Base-by-base conservation (phyloP, 805 yeast genomes). In the Zygosaccharomyces pseudorouxii region DNA sequence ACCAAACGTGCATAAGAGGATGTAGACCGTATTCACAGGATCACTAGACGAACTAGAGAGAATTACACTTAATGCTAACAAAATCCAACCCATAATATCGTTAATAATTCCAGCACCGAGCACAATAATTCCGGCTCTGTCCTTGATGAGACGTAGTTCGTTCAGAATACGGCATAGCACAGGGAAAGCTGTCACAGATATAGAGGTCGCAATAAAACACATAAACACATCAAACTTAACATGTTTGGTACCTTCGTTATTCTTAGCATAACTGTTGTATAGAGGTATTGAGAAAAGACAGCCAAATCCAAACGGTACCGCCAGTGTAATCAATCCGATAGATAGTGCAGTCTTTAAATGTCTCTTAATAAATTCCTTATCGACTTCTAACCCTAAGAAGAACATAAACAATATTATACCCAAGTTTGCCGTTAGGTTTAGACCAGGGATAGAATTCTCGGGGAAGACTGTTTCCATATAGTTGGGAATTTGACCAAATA, bases 181-280 rank as follows among this genome's bases (percentile, higher is more conserved):
- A 0, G 95, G 95, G 64, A 86, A 82, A 0, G 95, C 95, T 3
- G 95, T 86, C 55, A 86, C 84, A 53, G 92, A 80, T 74, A 86
- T 75, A 2, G 95, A 92, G 10, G 84, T 89, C 2, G 92, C 90
- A 44, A 86, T 81, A 57, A 86, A 86, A 9, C 86, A 86, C 84
- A 83, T 80, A 57, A 75, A 86, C 0, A 89, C 84, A 11, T 90
- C 81, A 60, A 85, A 86, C 46, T 80, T 71, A 30, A 81, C 71
- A 4, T 64, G 61, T 5, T 68, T 66, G 33, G 60, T 52, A 2
- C 45, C 49, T 1, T 55, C 64, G 29, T 57, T 65, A 16, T 64
- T 67, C 33, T 67, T 58, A 6, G 69, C 67, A 61, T 82, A 83
- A 31, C 76, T 72, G 25, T 82, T 70, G 67, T 80, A 86, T 27